These are phyloP conservation scores for Erysiphe neolycopersici DNA, from an alignment of 2,329 filamentous ascomycete genomes.

Conservation along the genomic window DNA sequence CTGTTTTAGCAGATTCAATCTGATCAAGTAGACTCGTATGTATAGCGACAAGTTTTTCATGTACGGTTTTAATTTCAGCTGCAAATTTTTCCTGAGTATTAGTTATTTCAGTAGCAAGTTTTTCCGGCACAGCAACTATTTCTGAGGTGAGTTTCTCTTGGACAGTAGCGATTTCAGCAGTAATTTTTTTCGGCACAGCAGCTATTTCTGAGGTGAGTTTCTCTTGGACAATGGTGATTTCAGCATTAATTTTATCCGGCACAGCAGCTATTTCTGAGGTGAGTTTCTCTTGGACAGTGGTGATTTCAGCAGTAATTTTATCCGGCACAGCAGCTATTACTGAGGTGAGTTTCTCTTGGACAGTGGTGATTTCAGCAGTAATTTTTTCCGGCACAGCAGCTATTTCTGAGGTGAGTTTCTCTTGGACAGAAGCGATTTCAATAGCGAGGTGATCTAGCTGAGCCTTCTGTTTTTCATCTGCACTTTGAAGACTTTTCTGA, in stretches of 20 bases:
- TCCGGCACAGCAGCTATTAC: no score
- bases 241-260: no score
- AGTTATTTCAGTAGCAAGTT: background rate
- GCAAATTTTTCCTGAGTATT: conserved; percentile 1
- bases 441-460: conserved; percentile 3
- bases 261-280: no score
- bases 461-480: conserved; percentile 2
- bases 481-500: conserved; percentile 6
- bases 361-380: background rate
- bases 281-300: no score
- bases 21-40: conserved; percentile 3
- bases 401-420: background rate
- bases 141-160: background rate
- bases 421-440: conserved; percentile 3
- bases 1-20: conserved; percentile 4
- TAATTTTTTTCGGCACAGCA: no score
- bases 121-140: background rate
- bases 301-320: no score
- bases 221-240: no score
- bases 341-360: background rate
- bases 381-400: background rate
- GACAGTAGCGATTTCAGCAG: conserved; percentile 3
- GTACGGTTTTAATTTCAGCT: conserved; percentile 5
- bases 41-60: conserved; percentile 5
- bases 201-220: no score